phyloP scores from a whole-genome alignment of 306 rosid genomes.

The Datisca glomerata region DNA sequence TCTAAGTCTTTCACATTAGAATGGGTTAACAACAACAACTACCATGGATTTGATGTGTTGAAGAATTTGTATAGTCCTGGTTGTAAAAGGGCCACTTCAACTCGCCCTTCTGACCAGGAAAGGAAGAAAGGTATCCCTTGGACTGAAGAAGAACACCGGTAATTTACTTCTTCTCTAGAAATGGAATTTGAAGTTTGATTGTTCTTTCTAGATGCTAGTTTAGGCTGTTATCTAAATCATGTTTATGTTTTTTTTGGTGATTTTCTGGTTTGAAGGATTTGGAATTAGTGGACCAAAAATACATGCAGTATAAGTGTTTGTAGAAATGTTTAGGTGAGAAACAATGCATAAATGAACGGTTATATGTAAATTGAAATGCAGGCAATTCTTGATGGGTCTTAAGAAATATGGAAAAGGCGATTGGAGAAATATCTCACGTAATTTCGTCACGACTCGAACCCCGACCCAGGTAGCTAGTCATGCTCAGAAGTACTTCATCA shows the following conservation, averaged over 20 bases:
- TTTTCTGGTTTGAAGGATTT: background rate
- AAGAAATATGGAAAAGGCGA: background rate
- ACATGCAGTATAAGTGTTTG: too few species aligned
- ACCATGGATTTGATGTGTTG: background rate
- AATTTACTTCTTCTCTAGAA: too few species aligned
- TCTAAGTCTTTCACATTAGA: background rate
- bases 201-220: too few species aligned
- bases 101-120: background rate
- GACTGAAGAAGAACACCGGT: conserved; percentile 1
- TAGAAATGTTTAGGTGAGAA: too few species aligned
- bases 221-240: too few species aligned
- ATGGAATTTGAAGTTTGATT: too few species aligned
- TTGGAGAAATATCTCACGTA: background rate
- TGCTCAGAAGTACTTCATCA: background rate
- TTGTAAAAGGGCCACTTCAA: background rate
- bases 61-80: background rate
- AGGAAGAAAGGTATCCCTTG: background rate
- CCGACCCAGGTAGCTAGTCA: background rate
- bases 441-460: background rate
- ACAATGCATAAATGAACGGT: too few species aligned
- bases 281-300: too few species aligned
- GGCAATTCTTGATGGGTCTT: conserved; percentile 1
- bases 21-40: background rate
- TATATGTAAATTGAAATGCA: too few species aligned
- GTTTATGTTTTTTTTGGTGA: background rate